These are phyloP conservation scores for Plectosphaerella cucumerina DNA, from an alignment of 2,329 filamentous ascomycete genomes.

Conservation along the genomic window DNA sequence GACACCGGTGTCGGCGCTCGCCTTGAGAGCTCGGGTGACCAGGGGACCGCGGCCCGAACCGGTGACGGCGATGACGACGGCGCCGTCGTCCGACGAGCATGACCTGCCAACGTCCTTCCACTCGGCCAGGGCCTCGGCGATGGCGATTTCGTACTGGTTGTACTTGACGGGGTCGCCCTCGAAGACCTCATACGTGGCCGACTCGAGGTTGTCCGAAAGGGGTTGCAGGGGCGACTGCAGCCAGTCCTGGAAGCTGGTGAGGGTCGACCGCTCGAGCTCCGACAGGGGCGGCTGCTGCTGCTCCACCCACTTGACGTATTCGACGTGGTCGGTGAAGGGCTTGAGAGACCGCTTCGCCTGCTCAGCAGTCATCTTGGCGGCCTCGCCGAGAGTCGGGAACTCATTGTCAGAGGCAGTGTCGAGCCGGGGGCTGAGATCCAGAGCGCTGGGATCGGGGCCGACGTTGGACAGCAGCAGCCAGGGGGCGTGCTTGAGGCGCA, in stretches of 20 bases:
- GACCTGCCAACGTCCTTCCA: slow-evolving; percentile 71
- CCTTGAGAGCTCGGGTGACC: slow-evolving; percentile 80
- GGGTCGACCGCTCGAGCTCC: slow-evolving; percentile 44
- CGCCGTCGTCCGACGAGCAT: slow-evolving; percentile 65
- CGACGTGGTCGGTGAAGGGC: slow-evolving; percentile 47
- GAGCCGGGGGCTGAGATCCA: slow-evolving; percentile 8
- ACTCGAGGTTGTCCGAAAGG: slow-evolving; percentile 92
- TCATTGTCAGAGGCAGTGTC: slow-evolving; percentile 36
- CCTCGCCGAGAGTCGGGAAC: slow-evolving; percentile 70
- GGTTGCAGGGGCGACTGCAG: slow-evolving; percentile 93
- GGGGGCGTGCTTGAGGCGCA: slow-evolving; percentile 59
- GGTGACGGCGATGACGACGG: slow-evolving; percentile 84
- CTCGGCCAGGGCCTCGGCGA: slow-evolving; percentile 74
- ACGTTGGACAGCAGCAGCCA: slow-evolving; percentile 62
- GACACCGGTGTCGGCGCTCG: slow-evolving; percentile 71
- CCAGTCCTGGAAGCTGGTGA: slow-evolving; percentile 78
- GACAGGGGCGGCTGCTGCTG: slow-evolving; percentile 66
- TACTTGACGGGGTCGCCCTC: slow-evolving; percentile 99
- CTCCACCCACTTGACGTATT: slow-evolving; percentile 82
- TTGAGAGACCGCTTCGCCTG: slow-evolving; percentile 33
- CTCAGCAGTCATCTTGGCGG: slow-evolving; percentile 45
- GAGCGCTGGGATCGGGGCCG: slow-evolving; percentile 36
- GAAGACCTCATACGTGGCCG: slow-evolving; percentile 96
- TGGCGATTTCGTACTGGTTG: slow-evolving; percentile 86
- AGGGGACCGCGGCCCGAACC: slow-evolving; percentile 90